Evolutionary conservation across 768 basidiomycete genomes (phyloP), one percentile per base, ranked within the genome.

Genomic region (Stropharia rugosoannulata): DNA sequence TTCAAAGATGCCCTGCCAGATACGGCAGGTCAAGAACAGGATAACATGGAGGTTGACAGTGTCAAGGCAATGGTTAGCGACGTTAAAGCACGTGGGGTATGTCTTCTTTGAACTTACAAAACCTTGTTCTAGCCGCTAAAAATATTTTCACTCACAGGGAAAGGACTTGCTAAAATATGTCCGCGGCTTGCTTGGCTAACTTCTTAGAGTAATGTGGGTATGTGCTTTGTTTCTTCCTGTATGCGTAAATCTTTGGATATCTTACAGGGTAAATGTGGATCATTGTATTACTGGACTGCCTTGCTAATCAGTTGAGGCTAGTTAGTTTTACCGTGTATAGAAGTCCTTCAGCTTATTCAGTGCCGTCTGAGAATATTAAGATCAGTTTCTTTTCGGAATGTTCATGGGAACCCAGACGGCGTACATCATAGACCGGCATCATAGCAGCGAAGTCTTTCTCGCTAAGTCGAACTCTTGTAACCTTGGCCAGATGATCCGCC

Each of bases 11-110:
- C 55, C 45, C 44, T 45, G 52, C 57, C 53, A 56, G 51, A 60
- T 44, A 27, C 13, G 15, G 57, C 55, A 13, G 60, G 58, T 2
- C 56, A 47, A 22, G 56, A 32, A 6, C 29, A 64, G 54, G 70
- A 72, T 39, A 50, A 58, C n/a, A 70, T 65, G 66, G 80, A 79
- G 13, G 68, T 73, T 22, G 79, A 80, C 60, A 73, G 74, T 15
- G 86, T 92, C 35, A 84, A 84, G 58, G 84, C 84, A 32, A 90
- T 94, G 87, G 82, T 93, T 5, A 79, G 81, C 12, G 84, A 81
- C 4, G 91, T 93, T 5, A 94, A 94, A 70, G 78, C 69, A 42
- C 79, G 76, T 49, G 92, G 91, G 61, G 90, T 92, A 66, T 62
- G 86, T 80, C 13, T 51, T 42, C 35, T 16, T 27, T 7, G 51